These are phyloP conservation scores for Globisporangium nagaii DNA, from an alignment of 352 stramenopile genomes.

Conservation along the genomic window DNA sequence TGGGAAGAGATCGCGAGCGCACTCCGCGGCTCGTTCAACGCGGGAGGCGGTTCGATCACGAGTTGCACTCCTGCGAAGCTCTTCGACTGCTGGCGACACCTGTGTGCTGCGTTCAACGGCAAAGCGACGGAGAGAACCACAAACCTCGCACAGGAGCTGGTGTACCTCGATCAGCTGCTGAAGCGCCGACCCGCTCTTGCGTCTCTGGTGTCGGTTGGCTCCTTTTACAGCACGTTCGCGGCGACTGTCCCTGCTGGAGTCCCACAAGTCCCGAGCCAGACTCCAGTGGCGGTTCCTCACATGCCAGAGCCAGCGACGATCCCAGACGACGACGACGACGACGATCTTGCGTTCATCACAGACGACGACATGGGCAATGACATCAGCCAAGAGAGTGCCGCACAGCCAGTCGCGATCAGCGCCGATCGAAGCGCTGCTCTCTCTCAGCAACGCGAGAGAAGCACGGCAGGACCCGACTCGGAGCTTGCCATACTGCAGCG, in stretches of 20 bases:
- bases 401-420: background rate
- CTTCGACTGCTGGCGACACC: background rate
- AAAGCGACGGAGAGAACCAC: background rate
- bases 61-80: background rate
- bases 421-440: background rate
- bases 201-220: background rate
- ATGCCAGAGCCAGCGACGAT: background rate
- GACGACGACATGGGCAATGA: constrained; percentile 3
- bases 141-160: background rate
- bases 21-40: background rate
- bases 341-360: constrained; percentile 2
- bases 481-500: constrained; percentile 2
- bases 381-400: background rate
- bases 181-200: background rate
- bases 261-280: background rate
- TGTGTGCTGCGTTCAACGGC: background rate
- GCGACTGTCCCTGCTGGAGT: background rate
- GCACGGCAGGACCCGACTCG: background rate
- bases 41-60: background rate
- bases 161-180: background rate
- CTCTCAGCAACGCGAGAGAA: background rate
- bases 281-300: background rate
- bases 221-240: background rate
- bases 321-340: constrained; percentile 11
- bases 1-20: constrained; percentile 8